Percentiles rank a stretch among this genome's conserved stretches.
These are phyloP conservation scores for Schizophyllum commune DNA, from an alignment of 1,284 basidiomycete genomes.

Conservation along the genomic window DNA sequence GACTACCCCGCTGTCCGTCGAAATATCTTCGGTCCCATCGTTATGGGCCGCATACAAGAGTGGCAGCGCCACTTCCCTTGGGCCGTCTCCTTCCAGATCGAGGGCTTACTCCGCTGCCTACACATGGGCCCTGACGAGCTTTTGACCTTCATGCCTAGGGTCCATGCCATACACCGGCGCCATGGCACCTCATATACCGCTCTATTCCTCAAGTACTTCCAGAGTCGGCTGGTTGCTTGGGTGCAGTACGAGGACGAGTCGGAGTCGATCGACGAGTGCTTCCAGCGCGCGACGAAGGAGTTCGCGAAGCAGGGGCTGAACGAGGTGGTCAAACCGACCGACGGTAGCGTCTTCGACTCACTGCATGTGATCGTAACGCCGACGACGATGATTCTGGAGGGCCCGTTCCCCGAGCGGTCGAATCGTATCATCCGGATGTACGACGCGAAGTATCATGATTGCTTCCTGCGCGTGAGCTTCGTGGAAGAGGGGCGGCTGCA, in stretches of 20 bases:
- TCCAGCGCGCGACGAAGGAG: conserved; percentile 24
- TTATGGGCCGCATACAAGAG: conserved; percentile 23
- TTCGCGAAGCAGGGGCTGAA: conserved; percentile 16
- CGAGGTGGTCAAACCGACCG: conserved; percentile 23
- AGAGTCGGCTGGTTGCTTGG: conserved; percentile 22
- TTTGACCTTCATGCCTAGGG: conserved; percentile 29
- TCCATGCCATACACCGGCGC: conserved; percentile 21
- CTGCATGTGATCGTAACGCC: conserved; percentile 54
- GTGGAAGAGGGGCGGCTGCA: conserved; percentile 21
- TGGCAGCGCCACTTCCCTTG: conserved; percentile 37
- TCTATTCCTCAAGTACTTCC: conserved; percentile 37
- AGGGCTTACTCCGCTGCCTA: conserved; percentile 34
- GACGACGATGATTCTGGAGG: conserved; percentile 47
- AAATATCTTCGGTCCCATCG: conserved; percentile 32
- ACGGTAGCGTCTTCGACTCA: conserved; percentile 38
- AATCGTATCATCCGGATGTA: conserved; percentile 58
- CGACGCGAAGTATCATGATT: conserved; percentile 34
- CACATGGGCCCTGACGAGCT: conserved; percentile 41
- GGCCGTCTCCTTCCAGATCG: conserved; percentile 48
- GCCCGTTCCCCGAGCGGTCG: conserved; percentile 56
- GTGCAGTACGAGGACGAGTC: conserved; percentile 16
- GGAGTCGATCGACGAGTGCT: conserved; percentile 27
- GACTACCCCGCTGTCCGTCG: conserved; percentile 32
- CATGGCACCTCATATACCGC: conserved; percentile 30
- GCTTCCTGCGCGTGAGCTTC: conserved; percentile 51